Conservation (phyloP, 495 filamentous ascomycete genomes). For the Penicillium pancosmium region DNA sequence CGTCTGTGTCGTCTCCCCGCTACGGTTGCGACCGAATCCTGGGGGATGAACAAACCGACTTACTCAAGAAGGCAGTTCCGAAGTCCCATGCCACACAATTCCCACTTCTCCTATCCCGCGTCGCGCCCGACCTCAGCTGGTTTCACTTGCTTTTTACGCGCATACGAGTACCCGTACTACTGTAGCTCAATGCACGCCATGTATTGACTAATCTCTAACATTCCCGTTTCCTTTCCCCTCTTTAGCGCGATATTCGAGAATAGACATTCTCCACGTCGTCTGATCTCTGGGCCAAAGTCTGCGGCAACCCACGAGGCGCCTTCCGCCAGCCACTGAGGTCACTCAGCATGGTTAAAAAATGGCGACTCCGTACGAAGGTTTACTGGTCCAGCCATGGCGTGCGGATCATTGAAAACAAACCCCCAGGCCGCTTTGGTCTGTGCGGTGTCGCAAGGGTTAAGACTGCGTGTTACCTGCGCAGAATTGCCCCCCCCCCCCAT, state of each 20-base stretch:
- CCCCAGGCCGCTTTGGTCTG: constrained; percentile 11
- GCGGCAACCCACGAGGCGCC: constrained; percentile 18
- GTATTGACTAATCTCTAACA: background rate
- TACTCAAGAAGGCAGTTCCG: constrained; percentile 32
- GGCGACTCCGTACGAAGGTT: constrained; percentile 8
- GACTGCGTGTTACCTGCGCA: background rate
- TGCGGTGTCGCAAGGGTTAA: constrained; percentile 1
- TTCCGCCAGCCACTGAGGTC: constrained; percentile 29
- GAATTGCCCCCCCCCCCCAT: no score
- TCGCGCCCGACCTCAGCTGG: background rate
- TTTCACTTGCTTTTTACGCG: constrained; percentile 3
- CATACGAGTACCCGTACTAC: background rate
- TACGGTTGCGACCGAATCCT: constrained; percentile 24
- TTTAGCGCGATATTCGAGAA: constrained; percentile 13
- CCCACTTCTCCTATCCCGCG: background rate
- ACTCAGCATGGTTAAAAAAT: constrained; percentile 10
- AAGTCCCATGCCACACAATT: constrained; percentile 2
- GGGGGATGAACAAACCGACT: constrained; percentile 19
- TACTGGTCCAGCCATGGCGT: constrained; percentile 18
- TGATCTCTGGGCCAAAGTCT: constrained; percentile 4
- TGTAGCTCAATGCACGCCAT: constrained; percentile 10
- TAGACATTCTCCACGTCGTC: background rate
- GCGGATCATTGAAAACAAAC: constrained; percentile 18
- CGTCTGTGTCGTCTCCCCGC: constrained; percentile 5
- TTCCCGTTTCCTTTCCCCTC: background rate